These are phyloP conservation scores for Curvularia sp. DNA, from an alignment of 2,329 filamentous ascomycete species.

Conservation along the genomic window DNA sequence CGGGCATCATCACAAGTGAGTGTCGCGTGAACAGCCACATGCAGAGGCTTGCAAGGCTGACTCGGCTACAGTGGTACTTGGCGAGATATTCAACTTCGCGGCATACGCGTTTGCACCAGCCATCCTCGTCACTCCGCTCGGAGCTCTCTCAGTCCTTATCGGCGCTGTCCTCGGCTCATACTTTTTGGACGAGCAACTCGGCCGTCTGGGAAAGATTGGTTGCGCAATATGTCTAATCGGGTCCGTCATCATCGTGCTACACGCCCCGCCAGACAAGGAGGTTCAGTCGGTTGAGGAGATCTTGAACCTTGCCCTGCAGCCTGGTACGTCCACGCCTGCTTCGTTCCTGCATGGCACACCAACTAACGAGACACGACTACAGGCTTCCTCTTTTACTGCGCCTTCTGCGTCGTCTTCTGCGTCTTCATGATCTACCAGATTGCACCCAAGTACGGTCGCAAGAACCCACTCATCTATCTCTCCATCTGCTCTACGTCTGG, in stretches of 20 bases:
- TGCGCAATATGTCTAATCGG: slow-evolving; percentile 96
- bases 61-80: slow-evolving; percentile 74
- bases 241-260: slow-evolving; percentile 95
- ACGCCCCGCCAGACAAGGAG: slow-evolving; percentile 92
- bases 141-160: slow-evolving; percentile 92
- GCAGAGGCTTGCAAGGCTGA: slow-evolving; percentile 21
- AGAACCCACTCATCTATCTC: slow-evolving; percentile 94
- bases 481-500: slow-evolving; percentile 98
- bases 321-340: slow-evolving; percentile 68
- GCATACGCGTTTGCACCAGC: slow-evolving; percentile 98
- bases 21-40: slow-evolving; percentile 3
- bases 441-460: slow-evolving; percentile 87
- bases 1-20: slow-evolving; percentile 86
- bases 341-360: neutral
- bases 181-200: slow-evolving; percentile 87
- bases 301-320: slow-evolving; percentile 85
- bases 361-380: slow-evolving; percentile 22
- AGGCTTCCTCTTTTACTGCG: slow-evolving; percentile 91
- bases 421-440: slow-evolving; percentile 96
- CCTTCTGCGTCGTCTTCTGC: slow-evolving; percentile 81
- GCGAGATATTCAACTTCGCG: slow-evolving; percentile 96
- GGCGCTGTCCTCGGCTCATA: slow-evolving; percentile 94
- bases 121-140: slow-evolving; percentile 95
- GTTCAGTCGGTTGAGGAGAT: slow-evolving; percentile 93
- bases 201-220: slow-evolving; percentile 89